Percentiles rank a stretch among this genome's conserved stretches.
Conservation (phyloP, 106 monocot genomes). For the Dendrobium officinale region DNA sequence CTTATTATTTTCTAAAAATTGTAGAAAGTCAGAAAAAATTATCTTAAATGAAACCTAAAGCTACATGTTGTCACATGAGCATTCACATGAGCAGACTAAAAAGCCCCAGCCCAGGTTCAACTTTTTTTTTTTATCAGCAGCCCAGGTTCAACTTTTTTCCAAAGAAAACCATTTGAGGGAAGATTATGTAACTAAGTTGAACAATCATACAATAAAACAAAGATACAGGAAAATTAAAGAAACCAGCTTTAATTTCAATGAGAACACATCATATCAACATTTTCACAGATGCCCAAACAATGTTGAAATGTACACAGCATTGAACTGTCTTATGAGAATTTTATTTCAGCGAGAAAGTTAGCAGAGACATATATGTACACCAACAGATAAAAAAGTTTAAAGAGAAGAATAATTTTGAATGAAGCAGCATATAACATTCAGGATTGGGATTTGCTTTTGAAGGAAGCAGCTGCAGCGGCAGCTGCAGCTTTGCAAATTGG, state of each 20-base stretch:
- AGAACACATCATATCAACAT: background rate
- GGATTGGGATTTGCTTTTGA: background rate
- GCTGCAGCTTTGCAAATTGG: slow-evolving; percentile 69
- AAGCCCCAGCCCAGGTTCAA: too few species aligned
- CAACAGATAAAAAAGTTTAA: background rate
- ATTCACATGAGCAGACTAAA: too few species aligned
- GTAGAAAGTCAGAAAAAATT: too few species aligned
- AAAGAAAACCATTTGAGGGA: background rate
- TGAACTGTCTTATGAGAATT: background rate
- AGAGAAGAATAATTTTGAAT: background rate
- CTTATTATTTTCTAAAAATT: too few species aligned
- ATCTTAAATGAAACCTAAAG: too few species aligned
- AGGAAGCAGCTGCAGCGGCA: slow-evolving; percentile 20
- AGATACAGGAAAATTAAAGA: background rate
- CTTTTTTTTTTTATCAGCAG: too few species aligned
- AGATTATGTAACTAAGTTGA: background rate
- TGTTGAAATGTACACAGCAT: background rate
- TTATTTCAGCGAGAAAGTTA: background rate
- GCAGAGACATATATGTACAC: background rate
- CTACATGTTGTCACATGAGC: too few species aligned
- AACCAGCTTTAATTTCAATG: background rate
- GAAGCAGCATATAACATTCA: background rate
- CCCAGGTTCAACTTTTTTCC: too few species aligned
- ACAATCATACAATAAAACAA: background rate
- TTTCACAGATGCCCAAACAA: background rate